A percentile compares a stretch with the other conserved stretches of the same genome.
These are phyloP conservation scores for Chaetoceros tenuissimus DNA, from an alignment of 108 stramenopile species.

Conservation along the genomic window DNA sequence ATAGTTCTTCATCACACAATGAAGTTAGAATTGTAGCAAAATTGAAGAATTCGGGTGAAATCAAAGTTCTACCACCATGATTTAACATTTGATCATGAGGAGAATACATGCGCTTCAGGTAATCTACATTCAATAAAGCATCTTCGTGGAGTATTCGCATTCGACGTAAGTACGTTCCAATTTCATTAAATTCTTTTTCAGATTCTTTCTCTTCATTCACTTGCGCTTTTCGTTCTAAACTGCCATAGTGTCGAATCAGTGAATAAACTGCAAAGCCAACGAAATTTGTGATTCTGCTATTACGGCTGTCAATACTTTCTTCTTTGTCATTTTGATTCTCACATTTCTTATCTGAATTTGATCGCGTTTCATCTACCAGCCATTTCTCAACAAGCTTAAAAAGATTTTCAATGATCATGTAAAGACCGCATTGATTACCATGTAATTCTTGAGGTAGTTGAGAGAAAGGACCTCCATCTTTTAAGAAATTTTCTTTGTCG, in stretches of 20 bases:
- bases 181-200: not conserved
- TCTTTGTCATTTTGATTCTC: not conserved
- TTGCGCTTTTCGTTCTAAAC: not conserved
- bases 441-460: not conserved
- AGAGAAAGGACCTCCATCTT: not conserved
- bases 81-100: not conserved
- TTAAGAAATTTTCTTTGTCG: not conserved
- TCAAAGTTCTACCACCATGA: not conserved
- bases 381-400: not conserved
- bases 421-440: not conserved
- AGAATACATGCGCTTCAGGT: not conserved
- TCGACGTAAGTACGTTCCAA: not conserved
- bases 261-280: not conserved
- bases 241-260: not conserved
- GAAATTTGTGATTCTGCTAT: not conserved
- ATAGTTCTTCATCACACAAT: too few relatives aligned
- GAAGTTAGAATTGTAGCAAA: not conserved
- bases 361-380: not conserved
- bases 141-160: not conserved
- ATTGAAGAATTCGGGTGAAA: not conserved
- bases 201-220: not conserved
- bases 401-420: not conserved
- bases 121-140: not conserved
- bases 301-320: not conserved
- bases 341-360: not conserved